Percentiles rank a stretch among this genome's conserved stretches.
Evolutionary conservation across 2,329 filamentous ascomycete genomes (phyloP).

Genomic region (Pseudocercospora fuligena): DNA sequence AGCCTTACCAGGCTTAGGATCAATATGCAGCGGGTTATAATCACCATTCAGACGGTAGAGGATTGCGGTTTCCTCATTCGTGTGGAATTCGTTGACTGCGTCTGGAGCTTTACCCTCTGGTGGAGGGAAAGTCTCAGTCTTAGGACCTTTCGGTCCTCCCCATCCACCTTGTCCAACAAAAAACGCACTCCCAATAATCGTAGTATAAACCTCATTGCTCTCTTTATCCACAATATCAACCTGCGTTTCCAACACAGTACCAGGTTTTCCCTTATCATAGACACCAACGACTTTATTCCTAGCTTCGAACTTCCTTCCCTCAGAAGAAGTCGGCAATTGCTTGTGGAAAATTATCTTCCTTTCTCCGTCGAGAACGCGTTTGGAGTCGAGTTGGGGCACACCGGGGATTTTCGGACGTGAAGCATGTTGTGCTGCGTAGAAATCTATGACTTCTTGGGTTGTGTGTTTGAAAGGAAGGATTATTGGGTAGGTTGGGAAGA

Average conservation of each 20-base stretch:
- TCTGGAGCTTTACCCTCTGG: slow-evolving; percentile 74
- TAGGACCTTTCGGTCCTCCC: slow-evolving; percentile 86
- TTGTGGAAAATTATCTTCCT: slow-evolving; percentile 73
- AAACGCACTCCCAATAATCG: slow-evolving; percentile 73
- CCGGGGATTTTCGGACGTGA: slow-evolving; percentile 65
- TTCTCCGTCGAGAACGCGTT: slow-evolving; percentile 81
- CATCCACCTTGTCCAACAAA: slow-evolving; percentile 81
- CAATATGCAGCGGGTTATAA: slow-evolving; percentile 91
- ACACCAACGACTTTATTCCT: slow-evolving; percentile 80
- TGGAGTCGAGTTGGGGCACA: slow-evolving; percentile 75
- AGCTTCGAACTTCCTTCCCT: slow-evolving; percentile 74
- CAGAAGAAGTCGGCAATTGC: slow-evolving; percentile 72
- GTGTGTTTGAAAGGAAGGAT: slow-evolving; percentile 83
- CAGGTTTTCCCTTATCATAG: slow-evolving; percentile 84
- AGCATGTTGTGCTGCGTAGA: slow-evolving; percentile 68
- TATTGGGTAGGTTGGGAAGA: slow-evolving; percentile 87
- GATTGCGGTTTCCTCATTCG: slow-evolving; percentile 71
- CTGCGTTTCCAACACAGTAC: slow-evolving; percentile 78
- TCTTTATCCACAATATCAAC: slow-evolving; percentile 73
- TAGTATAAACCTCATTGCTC: slow-evolving; percentile 72
- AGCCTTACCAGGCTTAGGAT: slow-evolving; percentile 74
- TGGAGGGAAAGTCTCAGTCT: slow-evolving; percentile 76
- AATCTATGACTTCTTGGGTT: slow-evolving; percentile 70
- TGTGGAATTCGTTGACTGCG: slow-evolving; percentile 70
- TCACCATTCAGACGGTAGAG: slow-evolving; percentile 87